A percentile compares a stretch with the other conserved stretches of the same genome.
These are phyloP conservation scores for Phaseolus coccineus DNA, from an alignment of 331 rosid genomes.

Conservation along the genomic window DNA sequence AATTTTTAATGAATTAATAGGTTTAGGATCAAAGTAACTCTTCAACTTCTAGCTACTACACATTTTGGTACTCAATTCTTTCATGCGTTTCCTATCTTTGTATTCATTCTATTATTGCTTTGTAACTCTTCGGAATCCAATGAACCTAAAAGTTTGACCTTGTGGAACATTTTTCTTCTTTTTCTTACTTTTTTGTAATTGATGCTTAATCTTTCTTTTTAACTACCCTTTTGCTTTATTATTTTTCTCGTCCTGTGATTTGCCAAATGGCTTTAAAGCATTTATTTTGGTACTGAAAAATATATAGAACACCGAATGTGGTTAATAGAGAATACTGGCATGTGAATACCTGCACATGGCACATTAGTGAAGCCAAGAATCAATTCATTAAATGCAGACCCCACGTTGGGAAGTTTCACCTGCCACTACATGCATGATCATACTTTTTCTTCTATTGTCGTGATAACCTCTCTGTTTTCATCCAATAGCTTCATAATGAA, in stretches of 20 bases:
- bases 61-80: constrained; percentile 28
- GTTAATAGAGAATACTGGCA: constrained; percentile 44
- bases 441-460: constrained; percentile 43
- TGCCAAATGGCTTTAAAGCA: constrained; percentile 34
- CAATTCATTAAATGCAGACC: constrained; percentile 49
- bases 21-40: constrained; percentile 39
- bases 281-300: constrained; percentile 39
- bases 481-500: constrained; percentile 47
- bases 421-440: constrained; percentile 49
- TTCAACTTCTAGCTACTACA: constrained; percentile 35
- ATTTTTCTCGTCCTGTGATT: constrained; percentile 39
- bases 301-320: constrained; percentile 31
- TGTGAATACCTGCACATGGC: constrained; percentile 52
- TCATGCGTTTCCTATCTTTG: constrained; percentile 20
- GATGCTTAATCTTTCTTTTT: constrained; percentile 28
- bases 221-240: constrained; percentile 22
- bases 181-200: background rate
- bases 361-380: constrained; percentile 55
- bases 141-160: constrained; percentile 44
- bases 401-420: constrained; percentile 57
- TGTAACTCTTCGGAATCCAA: constrained; percentile 40
- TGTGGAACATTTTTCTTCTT: background rate
- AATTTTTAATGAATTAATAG: constrained; percentile 6
- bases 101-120: constrained; percentile 16
- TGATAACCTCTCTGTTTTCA: constrained; percentile 36